These are phyloP conservation scores for Polymyxa betae DNA, from an alignment of 208 protist genomes.

Conservation along the genomic window DNA sequence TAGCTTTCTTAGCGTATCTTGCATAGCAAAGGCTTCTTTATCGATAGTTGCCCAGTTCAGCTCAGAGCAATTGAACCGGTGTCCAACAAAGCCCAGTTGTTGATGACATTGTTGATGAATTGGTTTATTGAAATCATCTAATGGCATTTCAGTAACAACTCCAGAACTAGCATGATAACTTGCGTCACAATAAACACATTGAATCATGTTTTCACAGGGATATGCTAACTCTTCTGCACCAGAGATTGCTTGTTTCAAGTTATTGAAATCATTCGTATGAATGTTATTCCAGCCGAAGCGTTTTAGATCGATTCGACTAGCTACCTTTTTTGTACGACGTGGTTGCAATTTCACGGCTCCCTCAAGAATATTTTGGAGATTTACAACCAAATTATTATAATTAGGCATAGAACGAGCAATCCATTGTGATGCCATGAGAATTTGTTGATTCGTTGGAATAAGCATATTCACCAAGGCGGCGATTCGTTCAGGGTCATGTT, in stretches of 20 bases:
- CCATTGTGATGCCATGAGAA: too few relatives aligned
- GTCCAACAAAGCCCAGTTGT: neutral
- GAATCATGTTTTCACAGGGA: neutral
- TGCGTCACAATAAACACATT: neutral
- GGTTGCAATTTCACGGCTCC: neutral
- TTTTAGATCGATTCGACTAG: neutral
- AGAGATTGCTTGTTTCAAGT: neutral
- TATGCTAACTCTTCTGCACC: neutral
- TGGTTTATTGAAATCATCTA: neutral
- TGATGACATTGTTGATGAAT: neutral
- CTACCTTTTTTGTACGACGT: neutral
- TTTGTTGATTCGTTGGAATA: neutral
- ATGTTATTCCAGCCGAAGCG: neutral
- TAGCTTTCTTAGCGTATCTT: neutral
- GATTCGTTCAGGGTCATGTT: neutral
- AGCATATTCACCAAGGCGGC: neutral
- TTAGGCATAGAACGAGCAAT: neutral
- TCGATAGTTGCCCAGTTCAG: conserved; percentile 16
- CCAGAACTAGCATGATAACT: neutral
- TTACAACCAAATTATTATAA: neutral
- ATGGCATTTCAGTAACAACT: neutral
- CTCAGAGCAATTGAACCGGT: neutral
- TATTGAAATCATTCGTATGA: neutral
- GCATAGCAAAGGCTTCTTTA: neutral
- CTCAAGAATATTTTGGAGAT: neutral